phyloP scores from a whole-genome alignment of 1,284 basidiomycete genomes.

The Moniliella sp. region DNA sequence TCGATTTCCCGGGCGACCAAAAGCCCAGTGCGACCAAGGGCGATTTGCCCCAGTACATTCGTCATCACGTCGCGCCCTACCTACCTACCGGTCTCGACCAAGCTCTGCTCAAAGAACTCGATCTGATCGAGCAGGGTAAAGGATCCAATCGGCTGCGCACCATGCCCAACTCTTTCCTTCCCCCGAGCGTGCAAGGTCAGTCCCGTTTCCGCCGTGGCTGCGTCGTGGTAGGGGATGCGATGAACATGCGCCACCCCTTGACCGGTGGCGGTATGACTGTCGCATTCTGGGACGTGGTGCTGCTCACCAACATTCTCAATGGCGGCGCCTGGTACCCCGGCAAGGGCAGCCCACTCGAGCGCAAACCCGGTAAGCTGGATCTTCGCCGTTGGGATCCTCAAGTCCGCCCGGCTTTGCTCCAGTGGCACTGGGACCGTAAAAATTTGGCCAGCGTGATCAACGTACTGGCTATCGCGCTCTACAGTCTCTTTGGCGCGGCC shows the following conservation, averaged over 20 bases:
- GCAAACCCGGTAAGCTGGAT: constrained; percentile 7
- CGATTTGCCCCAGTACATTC: constrained; percentile 25
- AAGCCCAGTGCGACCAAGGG: constrained; percentile 53
- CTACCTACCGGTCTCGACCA: constrained; percentile 12
- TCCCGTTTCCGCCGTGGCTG: constrained; percentile 43
- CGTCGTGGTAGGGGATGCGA: constrained; percentile 76
- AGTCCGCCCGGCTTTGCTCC: constrained; percentile 12
- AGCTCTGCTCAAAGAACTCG: constrained; percentile 14
- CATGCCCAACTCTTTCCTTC: constrained; percentile 92
- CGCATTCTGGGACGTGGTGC: constrained; percentile 29
- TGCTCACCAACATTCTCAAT: constrained; percentile 23
- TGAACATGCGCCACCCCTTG: constrained; percentile 97
- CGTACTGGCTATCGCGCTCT: constrained; percentile 29
- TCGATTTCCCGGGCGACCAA: constrained; percentile 61
- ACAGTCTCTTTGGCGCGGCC: constrained; percentile 27
- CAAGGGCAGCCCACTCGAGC: background rate
- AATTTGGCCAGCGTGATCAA: constrained; percentile 26
- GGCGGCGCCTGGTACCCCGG: constrained; percentile 14
- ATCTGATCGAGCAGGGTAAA: constrained; percentile 11
- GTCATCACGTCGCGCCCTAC: constrained; percentile 17
- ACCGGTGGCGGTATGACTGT: constrained; percentile 48
- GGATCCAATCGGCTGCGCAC: constrained; percentile 40
- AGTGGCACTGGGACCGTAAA: constrained; percentile 31
- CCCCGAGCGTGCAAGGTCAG: constrained; percentile 58
- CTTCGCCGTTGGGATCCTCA: constrained; percentile 12